A percentile compares a stretch with the other conserved stretches of the same genome.
Conservation (phyloP, 352 stramenopile species). For the Pythium dissotocum region DNA sequence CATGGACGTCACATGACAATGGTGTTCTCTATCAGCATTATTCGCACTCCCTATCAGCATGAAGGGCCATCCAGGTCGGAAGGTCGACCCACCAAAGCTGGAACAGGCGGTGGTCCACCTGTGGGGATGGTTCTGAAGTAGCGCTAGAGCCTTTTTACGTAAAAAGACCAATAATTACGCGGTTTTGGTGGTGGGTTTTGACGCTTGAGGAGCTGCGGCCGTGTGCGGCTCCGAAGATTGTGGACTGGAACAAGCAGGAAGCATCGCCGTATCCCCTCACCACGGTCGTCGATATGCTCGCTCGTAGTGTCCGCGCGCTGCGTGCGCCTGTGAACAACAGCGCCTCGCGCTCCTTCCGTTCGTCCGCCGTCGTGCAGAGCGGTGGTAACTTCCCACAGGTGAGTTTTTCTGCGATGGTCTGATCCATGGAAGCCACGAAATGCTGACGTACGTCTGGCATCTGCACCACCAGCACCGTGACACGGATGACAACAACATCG, state of each 20-base stretch:
- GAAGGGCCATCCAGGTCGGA: neutral
- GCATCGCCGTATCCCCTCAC: conserved; percentile 2
- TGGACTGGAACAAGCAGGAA: conserved; percentile 22
- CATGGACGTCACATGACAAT: neutral
- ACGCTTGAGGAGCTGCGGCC: conserved; percentile 17
- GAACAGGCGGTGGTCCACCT: conserved; percentile 14
- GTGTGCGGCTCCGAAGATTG: conserved; percentile 24
- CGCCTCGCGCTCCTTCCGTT: conserved; percentile 44
- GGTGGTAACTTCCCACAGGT: conserved; percentile 29
- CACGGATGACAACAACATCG: conserved; percentile 95
- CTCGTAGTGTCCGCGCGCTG: conserved; percentile 56
- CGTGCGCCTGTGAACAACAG: conserved; percentile 32
- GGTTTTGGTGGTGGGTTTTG: conserved; percentile 34
- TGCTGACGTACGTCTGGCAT: neutral
- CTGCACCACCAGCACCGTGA: conserved; percentile 89
- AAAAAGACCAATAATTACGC: conserved; percentile 21
- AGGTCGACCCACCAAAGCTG: neutral
- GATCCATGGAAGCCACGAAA: neutral
- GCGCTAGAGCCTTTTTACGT: conserved; percentile 15
- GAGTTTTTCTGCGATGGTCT: neutral
- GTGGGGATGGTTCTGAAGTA: conserved; percentile 18
- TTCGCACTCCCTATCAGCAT: neutral
- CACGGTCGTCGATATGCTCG: conserved; percentile 45
- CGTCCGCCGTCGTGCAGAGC: conserved; percentile 40
- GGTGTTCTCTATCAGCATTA: neutral